Conservation (phyloP, 441 rosid species). For the Corymbia citriodora region DNA sequence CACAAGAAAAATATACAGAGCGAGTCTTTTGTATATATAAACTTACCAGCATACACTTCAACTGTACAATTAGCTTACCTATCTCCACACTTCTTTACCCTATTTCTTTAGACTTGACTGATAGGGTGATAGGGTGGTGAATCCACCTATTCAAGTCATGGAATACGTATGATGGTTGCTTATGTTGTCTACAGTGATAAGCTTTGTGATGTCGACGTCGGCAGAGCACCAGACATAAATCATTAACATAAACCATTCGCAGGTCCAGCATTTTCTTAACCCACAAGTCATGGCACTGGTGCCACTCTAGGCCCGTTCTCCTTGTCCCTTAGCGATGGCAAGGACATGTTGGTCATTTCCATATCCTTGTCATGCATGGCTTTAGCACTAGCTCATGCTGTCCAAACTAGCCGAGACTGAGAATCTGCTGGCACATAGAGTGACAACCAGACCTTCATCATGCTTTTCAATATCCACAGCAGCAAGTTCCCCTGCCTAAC, state of each 20-base stretch:
- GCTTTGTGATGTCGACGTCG: too few species aligned
- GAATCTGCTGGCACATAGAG: constrained; percentile 19
- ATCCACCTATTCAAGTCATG: too few species aligned
- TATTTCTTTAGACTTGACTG: too few species aligned
- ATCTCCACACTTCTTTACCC: too few species aligned
- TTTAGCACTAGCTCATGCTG: constrained; percentile 24
- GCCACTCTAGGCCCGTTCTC: constrained; percentile 10
- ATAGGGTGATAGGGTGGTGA: too few species aligned
- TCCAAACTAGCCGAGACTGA: constrained; percentile 20
- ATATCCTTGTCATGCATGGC: constrained; percentile 22
- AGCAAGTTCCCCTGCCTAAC: constrained; percentile 20
- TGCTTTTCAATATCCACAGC: constrained; percentile 16
- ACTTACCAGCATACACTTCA: too few species aligned
- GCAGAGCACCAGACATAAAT: constrained; percentile 26
- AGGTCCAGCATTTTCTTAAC: constrained; percentile 20
- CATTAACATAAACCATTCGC: constrained; percentile 32
- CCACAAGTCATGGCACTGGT: not conserved
- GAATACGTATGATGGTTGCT: too few species aligned
- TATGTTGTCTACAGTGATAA: too few species aligned
- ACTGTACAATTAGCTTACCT: too few species aligned
- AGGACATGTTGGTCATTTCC: constrained; percentile 22
- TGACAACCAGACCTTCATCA: constrained; percentile 22
- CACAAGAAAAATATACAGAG: too few species aligned
- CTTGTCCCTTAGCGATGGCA: not conserved
- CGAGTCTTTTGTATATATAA: too few species aligned